Conservation (phyloP, 2,329 filamentous ascomycete genomes). For the Diaporthe sp. region DNA sequence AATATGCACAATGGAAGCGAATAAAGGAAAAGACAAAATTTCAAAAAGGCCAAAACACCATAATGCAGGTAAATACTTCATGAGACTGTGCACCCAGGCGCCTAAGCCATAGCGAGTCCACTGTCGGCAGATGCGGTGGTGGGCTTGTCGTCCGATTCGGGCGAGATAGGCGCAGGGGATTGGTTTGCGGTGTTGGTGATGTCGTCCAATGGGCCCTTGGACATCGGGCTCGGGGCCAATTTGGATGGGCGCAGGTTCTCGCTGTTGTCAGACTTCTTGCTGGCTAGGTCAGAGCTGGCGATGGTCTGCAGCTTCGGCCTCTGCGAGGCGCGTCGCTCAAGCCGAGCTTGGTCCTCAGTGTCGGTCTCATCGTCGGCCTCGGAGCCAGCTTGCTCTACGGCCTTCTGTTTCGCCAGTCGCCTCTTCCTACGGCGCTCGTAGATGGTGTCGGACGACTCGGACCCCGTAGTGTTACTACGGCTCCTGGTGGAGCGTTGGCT, state of each 20-base stretch:
- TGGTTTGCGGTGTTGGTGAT: conserved; percentile 31
- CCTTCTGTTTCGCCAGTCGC: conserved; percentile 29
- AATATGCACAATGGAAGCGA: conserved; percentile 32
- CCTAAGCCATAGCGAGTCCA: conserved; percentile 39
- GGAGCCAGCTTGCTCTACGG: conserved; percentile 34
- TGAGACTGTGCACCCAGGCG: conserved; percentile 19
- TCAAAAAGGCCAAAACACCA: conserved; percentile 22
- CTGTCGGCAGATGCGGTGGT: conserved; percentile 42
- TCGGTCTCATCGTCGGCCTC: conserved; percentile 43
- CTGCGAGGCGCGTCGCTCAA: conserved; percentile 49
- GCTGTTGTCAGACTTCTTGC: conserved; percentile 44
- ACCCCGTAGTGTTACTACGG: conserved; percentile 42
- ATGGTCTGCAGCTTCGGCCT: conserved; percentile 60
- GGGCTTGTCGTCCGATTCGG: conserved; percentile 23
- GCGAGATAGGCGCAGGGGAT: conserved; percentile 6
- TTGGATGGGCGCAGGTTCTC: conserved; percentile 29
- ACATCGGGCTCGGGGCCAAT: conserved; percentile 5
- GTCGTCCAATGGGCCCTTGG: conserved; percentile 30
- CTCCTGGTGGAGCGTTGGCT: conserved; percentile 42
- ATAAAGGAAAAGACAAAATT: conserved; percentile 25
- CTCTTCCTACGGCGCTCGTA: conserved; percentile 32
- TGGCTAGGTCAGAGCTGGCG: conserved; percentile 51
- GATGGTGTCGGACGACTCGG: conserved; percentile 40
- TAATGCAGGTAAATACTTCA: conserved; percentile 27
- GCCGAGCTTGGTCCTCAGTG: conserved; percentile 37